phyloP scores from a whole-genome alignment of 306 rosid genomes.

The Fagus crenata region DNA sequence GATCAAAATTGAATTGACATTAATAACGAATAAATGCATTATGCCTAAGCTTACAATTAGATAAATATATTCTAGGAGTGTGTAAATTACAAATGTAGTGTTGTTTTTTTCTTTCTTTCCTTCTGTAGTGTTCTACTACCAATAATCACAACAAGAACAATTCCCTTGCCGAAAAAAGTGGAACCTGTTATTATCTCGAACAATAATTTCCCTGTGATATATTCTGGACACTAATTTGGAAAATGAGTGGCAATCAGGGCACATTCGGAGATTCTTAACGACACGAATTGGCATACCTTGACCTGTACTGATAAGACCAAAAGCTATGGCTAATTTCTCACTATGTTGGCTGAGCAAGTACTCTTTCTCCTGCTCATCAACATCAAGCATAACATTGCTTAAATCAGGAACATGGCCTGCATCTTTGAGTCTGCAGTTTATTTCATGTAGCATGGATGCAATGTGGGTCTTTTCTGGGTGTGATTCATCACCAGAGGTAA shows the following conservation, averaged over 20 bases:
- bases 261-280: slow-evolving; percentile 72
- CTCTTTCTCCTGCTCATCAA: slow-evolving; percentile 63
- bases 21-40: neutral
- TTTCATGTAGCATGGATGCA: slow-evolving; percentile 59
- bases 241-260: slow-evolving; percentile 77
- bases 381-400: slow-evolving; percentile 68
- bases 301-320: slow-evolving; percentile 57
- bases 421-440: slow-evolving; percentile 49
- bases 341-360: slow-evolving; percentile 66
- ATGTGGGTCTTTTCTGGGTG: slow-evolving; percentile 42
- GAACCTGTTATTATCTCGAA: slow-evolving; percentile 69
- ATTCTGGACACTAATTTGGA: slow-evolving; percentile 59
- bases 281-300: slow-evolving; percentile 55
- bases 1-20: neutral
- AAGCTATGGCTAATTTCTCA: slow-evolving; percentile 78
- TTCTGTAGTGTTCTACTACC: slow-evolving; percentile 42
- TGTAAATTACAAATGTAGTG: neutral
- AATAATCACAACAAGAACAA: slow-evolving; percentile 71
- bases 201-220: slow-evolving; percentile 55
- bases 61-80: neutral
- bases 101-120: neutral
- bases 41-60: neutral
- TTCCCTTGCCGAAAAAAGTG: slow-evolving; percentile 61
- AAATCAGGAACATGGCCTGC: slow-evolving; percentile 73
- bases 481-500: slow-evolving; percentile 64